Conservation (phyloP, 345 rosid species). For the Eucalyptus sideroxylon region DNA sequence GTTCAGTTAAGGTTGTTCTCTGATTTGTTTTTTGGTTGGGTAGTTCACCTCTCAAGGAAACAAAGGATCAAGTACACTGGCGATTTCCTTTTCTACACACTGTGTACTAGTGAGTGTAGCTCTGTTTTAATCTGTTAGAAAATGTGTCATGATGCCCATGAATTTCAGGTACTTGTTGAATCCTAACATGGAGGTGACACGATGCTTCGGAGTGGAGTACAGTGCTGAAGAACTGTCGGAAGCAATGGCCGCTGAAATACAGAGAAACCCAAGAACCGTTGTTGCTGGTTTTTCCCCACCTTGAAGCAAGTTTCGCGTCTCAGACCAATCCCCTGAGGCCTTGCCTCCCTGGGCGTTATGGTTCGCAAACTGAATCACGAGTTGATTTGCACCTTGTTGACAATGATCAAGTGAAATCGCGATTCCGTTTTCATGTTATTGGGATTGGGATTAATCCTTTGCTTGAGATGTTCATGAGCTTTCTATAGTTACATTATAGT, state of each 20-base stretch:
- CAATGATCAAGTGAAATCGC: neutral
- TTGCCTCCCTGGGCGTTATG: neutral
- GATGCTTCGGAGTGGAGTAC: constrained; percentile 75
- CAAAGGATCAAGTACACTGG: neutral
- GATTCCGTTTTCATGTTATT: neutral
- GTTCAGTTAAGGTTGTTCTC: neutral
- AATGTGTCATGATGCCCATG: neutral
- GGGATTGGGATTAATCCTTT: neutral
- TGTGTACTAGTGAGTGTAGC: neutral
- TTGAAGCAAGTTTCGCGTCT: neutral
- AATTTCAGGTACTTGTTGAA: constrained; percentile 58
- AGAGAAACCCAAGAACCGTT: neutral
- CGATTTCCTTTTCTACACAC: neutral
- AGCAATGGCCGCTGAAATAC: constrained; percentile 48
- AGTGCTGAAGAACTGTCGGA: constrained; percentile 42
- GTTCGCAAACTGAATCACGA: neutral
- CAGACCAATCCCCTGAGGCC: neutral
- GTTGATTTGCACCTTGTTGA: neutral
- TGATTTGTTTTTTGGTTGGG: neutral
- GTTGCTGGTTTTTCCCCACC: neutral
- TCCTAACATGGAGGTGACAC: constrained; percentile 74
- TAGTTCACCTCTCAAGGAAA: neutral
- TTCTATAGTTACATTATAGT: neutral
- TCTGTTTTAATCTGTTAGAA: neutral
- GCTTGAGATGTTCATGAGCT: neutral